These are phyloP conservation scores for Fraxinus anomala DNA, from an alignment of 257 asterid genomes.

Conservation along the genomic window DNA sequence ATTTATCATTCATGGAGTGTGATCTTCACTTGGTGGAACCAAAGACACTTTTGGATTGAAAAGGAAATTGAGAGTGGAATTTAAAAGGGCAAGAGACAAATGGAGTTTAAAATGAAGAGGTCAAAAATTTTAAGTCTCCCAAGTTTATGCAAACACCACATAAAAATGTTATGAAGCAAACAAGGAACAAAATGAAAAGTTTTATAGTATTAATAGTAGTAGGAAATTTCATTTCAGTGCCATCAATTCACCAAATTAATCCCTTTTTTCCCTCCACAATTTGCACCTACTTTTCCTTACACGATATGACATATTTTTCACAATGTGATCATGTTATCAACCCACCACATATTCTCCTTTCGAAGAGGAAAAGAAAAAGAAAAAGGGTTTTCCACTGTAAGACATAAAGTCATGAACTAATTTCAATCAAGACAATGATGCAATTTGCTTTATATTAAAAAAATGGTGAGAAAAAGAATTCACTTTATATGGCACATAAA, in stretches of 20 bases:
- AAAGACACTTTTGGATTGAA: not conserved
- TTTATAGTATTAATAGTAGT: no score
- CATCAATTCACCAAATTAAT: not conserved
- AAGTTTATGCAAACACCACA: not conserved
- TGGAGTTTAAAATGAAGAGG: not conserved
- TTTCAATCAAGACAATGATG: slow-evolving; percentile 1
- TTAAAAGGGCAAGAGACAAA: not conserved
- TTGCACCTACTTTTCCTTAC: slow-evolving; percentile 7
- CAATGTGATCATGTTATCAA: not conserved
- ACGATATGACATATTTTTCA: not conserved
- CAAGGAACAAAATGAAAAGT: no score
- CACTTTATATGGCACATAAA: slow-evolving; percentile 9
- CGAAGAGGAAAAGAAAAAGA: not conserved
- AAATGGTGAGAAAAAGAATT: not conserved
- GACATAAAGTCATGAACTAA: slow-evolving; percentile 7
- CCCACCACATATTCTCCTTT: not conserved
- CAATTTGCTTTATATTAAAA: not conserved
- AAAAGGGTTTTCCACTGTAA: not conserved
- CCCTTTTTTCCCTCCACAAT: not conserved
- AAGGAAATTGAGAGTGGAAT: not conserved
- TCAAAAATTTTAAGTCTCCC: not conserved
- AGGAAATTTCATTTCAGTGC: no score
- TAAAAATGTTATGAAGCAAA: not conserved
- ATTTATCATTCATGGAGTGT: no score
- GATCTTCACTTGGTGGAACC: not conserved